Percentiles rank a stretch among this genome's conserved stretches.
Evolutionary conservation across 2,329 filamentous ascomycete genomes (phyloP).

Genomic region (Venturia effusa): DNA sequence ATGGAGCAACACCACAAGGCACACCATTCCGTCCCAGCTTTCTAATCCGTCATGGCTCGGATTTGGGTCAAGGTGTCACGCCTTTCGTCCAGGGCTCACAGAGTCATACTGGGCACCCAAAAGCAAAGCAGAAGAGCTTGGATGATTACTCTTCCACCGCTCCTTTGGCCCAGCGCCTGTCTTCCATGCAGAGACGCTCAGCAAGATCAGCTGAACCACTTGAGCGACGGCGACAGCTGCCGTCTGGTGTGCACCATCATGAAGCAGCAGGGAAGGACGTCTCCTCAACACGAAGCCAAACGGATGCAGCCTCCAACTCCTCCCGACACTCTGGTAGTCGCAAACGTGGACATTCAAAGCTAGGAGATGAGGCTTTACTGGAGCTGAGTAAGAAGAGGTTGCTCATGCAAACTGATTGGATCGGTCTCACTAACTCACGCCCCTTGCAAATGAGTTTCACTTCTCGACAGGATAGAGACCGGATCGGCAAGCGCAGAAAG

Average conservation of each 20-base stretch:
- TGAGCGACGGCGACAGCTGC: background rate
- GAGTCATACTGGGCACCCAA: background rate
- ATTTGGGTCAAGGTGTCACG: background rate
- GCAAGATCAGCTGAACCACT: background rate
- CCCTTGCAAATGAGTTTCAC: conserved; percentile 21
- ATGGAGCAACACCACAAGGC: conserved; percentile 13
- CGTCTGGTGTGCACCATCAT: background rate
- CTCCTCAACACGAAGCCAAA: background rate
- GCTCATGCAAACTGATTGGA: conserved; percentile 24
- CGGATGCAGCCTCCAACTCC: background rate
- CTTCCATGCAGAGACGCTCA: conserved; percentile 1
- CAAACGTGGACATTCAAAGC: background rate
- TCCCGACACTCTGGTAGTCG: background rate
- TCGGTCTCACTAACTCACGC: conserved; percentile 20
- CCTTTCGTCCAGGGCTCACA: background rate
- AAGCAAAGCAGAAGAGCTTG: background rate
- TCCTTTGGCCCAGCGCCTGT: conserved; percentile 1
- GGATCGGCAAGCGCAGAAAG: conserved; percentile 25
- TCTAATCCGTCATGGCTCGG: conserved; percentile 12
- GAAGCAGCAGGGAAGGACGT: background rate
- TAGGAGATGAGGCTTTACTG: background rate
- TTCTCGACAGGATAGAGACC: conserved; percentile 19
- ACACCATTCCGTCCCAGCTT: conserved; percentile 20
- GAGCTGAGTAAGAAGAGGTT: conserved; percentile 17
- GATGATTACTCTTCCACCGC: background rate